Evolutionary conservation across 306 rosid species (phyloP).

Genomic region (Pyrus bretschneideri): DNA sequence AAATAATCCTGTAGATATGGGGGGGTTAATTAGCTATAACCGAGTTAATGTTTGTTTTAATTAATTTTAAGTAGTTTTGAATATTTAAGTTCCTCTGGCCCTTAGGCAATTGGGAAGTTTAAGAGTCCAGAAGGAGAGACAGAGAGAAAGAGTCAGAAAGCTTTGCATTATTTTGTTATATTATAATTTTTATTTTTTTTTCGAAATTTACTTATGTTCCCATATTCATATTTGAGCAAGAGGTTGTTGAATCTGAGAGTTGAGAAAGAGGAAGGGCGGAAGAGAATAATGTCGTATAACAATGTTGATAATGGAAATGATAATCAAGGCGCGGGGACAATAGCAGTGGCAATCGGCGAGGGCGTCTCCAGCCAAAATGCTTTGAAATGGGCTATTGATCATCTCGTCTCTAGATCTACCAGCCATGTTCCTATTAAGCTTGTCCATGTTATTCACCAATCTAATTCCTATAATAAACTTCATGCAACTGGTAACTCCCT

Average conservation of each 20-base stretch:
- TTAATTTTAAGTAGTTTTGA: background rate
- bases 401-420: background rate
- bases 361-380: constrained; percentile 27
- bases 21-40: background rate
- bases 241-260: background rate
- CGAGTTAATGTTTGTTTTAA: background rate
- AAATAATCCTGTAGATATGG: background rate
- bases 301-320: background rate
- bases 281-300: background rate
- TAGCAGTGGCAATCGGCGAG: constrained; percentile 31
- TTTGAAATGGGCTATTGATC: constrained; percentile 28
- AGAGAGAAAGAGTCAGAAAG: background rate
- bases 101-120: background rate
- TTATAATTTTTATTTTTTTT: background rate
- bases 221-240: background rate
- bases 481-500: background rate
- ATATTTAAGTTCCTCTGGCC: background rate
- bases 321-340: background rate
- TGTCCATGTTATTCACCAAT: constrained; percentile 24
- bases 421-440: constrained; percentile 4
- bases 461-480: background rate
- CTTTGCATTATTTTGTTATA: background rate
- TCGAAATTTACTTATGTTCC: background rate
- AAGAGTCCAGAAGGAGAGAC: background rate
- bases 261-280: background rate